Base-by-base conservation (phyloP, 192 early-diverging fungal species). In the Coemansia sp. region DNA sequence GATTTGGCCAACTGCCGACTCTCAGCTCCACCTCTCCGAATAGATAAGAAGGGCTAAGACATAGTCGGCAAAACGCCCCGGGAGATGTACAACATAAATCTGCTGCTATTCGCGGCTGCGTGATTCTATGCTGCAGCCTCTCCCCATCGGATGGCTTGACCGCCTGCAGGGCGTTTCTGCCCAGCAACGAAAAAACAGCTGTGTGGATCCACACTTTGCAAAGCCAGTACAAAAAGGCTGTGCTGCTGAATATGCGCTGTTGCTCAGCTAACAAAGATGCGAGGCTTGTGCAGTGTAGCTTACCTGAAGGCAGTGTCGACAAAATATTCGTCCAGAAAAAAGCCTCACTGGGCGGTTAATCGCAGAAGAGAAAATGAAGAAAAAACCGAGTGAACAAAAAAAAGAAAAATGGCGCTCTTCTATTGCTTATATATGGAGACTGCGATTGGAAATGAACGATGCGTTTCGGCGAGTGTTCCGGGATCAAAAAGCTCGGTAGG, bases 91-190 rank as follows among this genome's bases (percentile, higher is more conserved):
- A 45, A 45, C 11, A 35, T 35, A 35, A 35, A 35, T 35, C 14
- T 12, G 41, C 41, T 45, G 41, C 41, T 57, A 57, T 57, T 57
- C n/a, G 56, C 56, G 32, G 35, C 56, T 37, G 32, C 48, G 48
- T 21, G 48, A 56, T 56, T 56, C 24, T 27, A 17, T 27, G 55
- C 56, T 57, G 56, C 56, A 32, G 56, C 56, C 56, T 57, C 56
- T 25, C 22, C 55, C 56, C 29, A 22, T 57, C 56, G 17, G 38
- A 57, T 21, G 56, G 48, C 48, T 49, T 49, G 48, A 49, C 48
- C 17, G 56, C 32, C 56, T 57, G 56, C 56, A 57, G 56, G 56
- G 56, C 56, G 56, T 57, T 35, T 35, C 32, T 35, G 32, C 32
- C 56, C 19, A 21, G n/a, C 48, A 19, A 19, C 5, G 48, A 15